Base-by-base conservation (phyloP, 148 eudicot species). In the Fagopyrum tataricum region DNA sequence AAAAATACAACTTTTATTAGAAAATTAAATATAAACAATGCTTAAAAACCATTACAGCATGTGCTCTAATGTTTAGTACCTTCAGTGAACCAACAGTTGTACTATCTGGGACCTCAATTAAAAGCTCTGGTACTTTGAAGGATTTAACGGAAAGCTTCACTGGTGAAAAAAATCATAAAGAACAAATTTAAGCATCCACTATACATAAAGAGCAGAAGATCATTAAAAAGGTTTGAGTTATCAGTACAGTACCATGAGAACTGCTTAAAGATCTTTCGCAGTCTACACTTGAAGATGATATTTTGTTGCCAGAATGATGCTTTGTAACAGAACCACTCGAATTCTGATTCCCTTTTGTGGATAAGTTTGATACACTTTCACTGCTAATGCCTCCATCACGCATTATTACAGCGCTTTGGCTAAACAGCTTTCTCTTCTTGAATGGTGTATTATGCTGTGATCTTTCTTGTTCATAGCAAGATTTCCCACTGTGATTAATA, bases 91-190 rank as follows among this genome's bases (percentile, higher is more conserved):
- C 96, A 43, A 96, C 91, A n/a, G 94, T 96, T 75, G 90, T 81
- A 78, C 80, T 87, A 83, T 92, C 97, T 17, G 97, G 90, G 76
- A 92, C 92, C 88, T 96, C 97, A 72, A 96, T 83, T 76, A 85
- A 87, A 72, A 96, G 92, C 80, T 96, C 99, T 61, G 97, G 99
- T 73, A 96, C 96, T 80, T 77, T 86, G 74, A 96, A 92, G 72
- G 99, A 92, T 81, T 92, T 89, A 6, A 96, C 90, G 85, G 86
- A 88, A 67, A 96, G 86, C 79, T 90, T 90, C 82, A 96, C 99
- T 96, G 95, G 67, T 70, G 48, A 80, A 26, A 6, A 18, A 77
- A 76, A 78, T 26, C 39, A 72, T 51, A 49, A 46, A 15, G 24
- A 48, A 77, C 37, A 31, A 31, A 31, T 18, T 53, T 80, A 61